Evolutionary conservation across 371 early-diverging fungal genomes (phyloP).

Genomic region (Choanephora cucurbitarum): DNA sequence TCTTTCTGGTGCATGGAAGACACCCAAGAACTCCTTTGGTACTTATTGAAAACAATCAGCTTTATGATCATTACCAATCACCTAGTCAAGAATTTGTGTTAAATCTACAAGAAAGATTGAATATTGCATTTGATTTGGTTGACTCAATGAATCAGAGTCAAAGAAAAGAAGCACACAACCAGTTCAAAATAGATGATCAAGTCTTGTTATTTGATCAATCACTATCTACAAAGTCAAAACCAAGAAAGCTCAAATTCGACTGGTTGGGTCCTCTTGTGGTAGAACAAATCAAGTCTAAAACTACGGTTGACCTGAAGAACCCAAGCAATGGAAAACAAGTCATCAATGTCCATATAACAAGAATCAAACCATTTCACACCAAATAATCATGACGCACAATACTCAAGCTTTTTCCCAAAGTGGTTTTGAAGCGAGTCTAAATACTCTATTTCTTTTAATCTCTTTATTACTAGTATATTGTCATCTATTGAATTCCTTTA

Average conservation of each 20-base stretch:
- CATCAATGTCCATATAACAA: not conserved
- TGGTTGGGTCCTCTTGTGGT: not conserved
- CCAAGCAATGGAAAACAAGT: not conserved
- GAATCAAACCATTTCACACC: not conserved
- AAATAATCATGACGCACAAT: not conserved
- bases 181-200: not conserved
- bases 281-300: not conserved
- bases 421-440: not conserved
- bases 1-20: constrained; percentile 15
- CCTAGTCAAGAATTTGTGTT: not conserved
- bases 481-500: no score
- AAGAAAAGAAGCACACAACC: not conserved
- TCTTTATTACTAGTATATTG: not conserved
- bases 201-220: not conserved
- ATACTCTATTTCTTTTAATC: not conserved
- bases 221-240: not conserved
- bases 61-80: not conserved
- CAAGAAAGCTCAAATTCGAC: not conserved
- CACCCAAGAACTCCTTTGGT: constrained; percentile 10
- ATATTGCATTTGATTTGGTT: not conserved
- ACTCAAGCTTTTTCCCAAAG: not conserved
- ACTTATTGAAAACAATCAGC: not conserved
- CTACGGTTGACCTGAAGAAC: not conserved
- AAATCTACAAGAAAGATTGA: not conserved
- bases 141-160: not conserved